These are phyloP conservation scores for Naegleria fowleri DNA, from an alignment of 208 protist species.

Conservation along the genomic window DNA sequence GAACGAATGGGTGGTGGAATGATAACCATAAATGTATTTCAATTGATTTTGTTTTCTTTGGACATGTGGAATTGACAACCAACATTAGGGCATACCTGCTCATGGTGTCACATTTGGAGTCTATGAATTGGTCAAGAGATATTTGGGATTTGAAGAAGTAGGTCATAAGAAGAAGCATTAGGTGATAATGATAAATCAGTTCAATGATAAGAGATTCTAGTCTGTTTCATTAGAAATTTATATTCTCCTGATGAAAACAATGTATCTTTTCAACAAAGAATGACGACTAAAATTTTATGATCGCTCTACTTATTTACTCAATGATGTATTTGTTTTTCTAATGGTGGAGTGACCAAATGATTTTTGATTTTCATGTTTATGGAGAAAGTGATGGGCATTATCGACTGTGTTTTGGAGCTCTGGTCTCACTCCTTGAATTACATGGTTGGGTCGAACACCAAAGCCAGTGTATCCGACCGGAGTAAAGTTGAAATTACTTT, in stretches of 20 bases:
- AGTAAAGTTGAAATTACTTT: conserved; percentile 15
- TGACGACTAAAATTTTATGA: no score
- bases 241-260: no score
- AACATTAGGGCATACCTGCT: not conserved
- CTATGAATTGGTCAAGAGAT: not conserved
- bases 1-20: no score
- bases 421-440: not conserved
- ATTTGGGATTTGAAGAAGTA: not conserved
- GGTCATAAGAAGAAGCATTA: not conserved
- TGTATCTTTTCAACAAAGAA: no score
- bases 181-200: no score
- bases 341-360: not conserved
- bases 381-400: not conserved
- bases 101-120: not conserved
- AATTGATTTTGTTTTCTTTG: no score
- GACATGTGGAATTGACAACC: no score
- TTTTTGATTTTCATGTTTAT: conserved; percentile 9
- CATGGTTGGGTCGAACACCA: not conserved
- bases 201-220: no score
- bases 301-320: no score
- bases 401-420: not conserved
- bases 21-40: no score
- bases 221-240: no score
- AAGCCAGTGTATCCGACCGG: not conserved
- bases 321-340: no score